phyloP scores from a whole-genome alignment of 2,329 filamentous ascomycete species.

The Aureobasidium sp. region DNA sequence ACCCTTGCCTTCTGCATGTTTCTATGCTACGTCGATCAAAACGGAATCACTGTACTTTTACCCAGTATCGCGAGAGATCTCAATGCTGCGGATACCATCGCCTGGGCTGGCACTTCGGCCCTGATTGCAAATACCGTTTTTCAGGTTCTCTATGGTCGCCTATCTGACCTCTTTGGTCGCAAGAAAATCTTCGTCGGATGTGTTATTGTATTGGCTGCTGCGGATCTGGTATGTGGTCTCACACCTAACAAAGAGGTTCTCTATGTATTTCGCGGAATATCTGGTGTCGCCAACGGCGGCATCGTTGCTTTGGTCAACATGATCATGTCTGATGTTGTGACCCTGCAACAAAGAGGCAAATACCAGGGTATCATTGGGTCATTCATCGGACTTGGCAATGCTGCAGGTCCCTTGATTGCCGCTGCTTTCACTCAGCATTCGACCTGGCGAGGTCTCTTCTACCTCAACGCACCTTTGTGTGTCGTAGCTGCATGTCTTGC shows the following conservation, averaged over 20 bases:
- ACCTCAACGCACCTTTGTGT: constrained; percentile 42
- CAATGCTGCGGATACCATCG: constrained; percentile 40
- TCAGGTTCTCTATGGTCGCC: constrained; percentile 52
- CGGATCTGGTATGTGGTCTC: constrained; percentile 52
- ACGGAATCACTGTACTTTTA: constrained; percentile 40
- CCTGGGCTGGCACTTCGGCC: constrained; percentile 46
- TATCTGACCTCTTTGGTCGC: constrained; percentile 30
- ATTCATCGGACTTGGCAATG: constrained; percentile 42
- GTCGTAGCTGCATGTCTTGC: constrained; percentile 36
- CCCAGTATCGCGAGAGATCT: constrained; percentile 29
- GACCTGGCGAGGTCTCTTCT: constrained; percentile 18
- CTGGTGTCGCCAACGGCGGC: constrained; percentile 18
- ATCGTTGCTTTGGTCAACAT: constrained; percentile 22
- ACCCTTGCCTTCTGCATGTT: constrained; percentile 45
- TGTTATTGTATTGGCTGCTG: constrained; percentile 45
- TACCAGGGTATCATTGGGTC: constrained; percentile 11
- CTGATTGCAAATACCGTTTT: constrained; percentile 53
- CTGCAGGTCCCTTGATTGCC: constrained; percentile 47
- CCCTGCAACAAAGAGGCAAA: constrained; percentile 14
- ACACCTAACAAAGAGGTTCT: constrained; percentile 30
- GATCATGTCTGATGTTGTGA: constrained; percentile 23
- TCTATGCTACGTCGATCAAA: constrained; percentile 50
- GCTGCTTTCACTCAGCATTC: constrained; percentile 35
- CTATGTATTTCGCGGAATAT: constrained; percentile 22
- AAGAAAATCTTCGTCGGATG: constrained; percentile 48